phyloP scores from a whole-genome alignment of 2,329 filamentous ascomycete species.

The Cryphonectria japonica region DNA sequence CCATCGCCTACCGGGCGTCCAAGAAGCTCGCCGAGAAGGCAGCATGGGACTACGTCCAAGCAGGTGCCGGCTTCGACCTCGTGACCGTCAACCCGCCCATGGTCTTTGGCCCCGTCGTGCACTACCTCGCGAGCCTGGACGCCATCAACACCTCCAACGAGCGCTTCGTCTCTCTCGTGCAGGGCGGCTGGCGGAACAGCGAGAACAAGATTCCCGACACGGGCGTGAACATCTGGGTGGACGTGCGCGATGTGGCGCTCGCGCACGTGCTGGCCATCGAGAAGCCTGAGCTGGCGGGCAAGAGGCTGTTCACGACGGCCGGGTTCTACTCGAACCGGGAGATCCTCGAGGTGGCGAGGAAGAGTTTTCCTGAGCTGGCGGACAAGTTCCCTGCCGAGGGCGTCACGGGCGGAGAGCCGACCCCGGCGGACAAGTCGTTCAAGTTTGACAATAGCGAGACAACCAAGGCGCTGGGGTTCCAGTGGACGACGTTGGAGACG shows the following conservation, averaged over 20 bases:
- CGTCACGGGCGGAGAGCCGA: constrained; percentile 47
- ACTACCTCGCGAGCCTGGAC: constrained; percentile 49
- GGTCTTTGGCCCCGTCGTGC: constrained; percentile 57
- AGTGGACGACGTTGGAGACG: constrained; percentile 66
- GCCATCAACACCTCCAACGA: constrained; percentile 58
- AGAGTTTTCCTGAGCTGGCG: constrained; percentile 54
- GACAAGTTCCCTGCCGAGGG: constrained; percentile 52
- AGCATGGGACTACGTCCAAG: constrained; percentile 55
- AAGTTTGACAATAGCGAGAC: constrained; percentile 62
- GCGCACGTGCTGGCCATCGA: constrained; percentile 59
- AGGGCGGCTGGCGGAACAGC: constrained; percentile 51
- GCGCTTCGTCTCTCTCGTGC: constrained; percentile 54
- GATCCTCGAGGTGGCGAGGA: constrained; percentile 48
- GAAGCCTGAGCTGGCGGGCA: constrained; percentile 50
- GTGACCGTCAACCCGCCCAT: constrained; percentile 59
- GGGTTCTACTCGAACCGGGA: constrained; percentile 52
- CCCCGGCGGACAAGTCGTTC: constrained; percentile 49
- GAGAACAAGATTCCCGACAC: constrained; percentile 43
- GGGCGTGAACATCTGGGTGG: constrained; percentile 53
- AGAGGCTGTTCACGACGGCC: constrained; percentile 54
- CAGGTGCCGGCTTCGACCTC: constrained; percentile 53
- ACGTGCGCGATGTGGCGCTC: constrained; percentile 59
- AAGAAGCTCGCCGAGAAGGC: constrained; percentile 58
- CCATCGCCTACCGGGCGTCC: constrained; percentile 56
- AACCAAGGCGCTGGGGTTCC: constrained; percentile 62